Evolutionary conservation across 768 basidiomycete species (phyloP), one percentile per base, ranked within the genome.

Genomic region (Russula abietina): DNA sequence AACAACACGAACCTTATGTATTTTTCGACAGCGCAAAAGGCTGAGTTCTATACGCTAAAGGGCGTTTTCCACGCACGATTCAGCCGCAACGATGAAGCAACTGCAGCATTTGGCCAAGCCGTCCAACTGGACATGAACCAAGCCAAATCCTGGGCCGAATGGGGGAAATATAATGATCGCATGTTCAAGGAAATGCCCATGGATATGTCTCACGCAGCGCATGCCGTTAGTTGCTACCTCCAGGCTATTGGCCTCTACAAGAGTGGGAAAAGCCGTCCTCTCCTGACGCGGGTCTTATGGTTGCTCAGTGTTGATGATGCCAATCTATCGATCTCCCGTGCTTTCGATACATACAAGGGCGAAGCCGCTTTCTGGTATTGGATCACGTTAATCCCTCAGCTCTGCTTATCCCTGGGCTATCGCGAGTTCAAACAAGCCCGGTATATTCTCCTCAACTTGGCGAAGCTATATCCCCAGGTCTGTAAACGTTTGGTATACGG

Each of bases 1-100:
- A 99, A 98, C 75, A 98, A 98, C 70, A 99, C 97, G 16, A 99
- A 99, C 73, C 78, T 99, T 61, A 91, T 96, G 82, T 99, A 98
- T 78, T 99, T 99, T 76, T 92, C 94, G 22, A 84, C 79, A 8
- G 75, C 84, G 3, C 97, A 99, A 73, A 99, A 99, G 73, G 94
- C 97, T 50, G 96, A 99, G 72, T 99, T 99, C 75, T 93, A 93
- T 74, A 98, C 95, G 4, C 78, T 98, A 71, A 99, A 99, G 75
- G 97, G 93, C 45, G 95, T 99, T 91, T 99, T 99, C 78, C 87
- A 96, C 68, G 90, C 93, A 50, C 86, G 89, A 63, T 84, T 92
- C 49, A 85, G 84, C 32, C 87, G 89, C 55, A 83, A 84, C 66
- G 93, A 97, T 4, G 96, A 98, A 8, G 93, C 97, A 28, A 93